Evolutionary conservation across 1,284 basidiomycete genomes (phyloP).

Genomic region (Anthracocystis setariae): DNA sequence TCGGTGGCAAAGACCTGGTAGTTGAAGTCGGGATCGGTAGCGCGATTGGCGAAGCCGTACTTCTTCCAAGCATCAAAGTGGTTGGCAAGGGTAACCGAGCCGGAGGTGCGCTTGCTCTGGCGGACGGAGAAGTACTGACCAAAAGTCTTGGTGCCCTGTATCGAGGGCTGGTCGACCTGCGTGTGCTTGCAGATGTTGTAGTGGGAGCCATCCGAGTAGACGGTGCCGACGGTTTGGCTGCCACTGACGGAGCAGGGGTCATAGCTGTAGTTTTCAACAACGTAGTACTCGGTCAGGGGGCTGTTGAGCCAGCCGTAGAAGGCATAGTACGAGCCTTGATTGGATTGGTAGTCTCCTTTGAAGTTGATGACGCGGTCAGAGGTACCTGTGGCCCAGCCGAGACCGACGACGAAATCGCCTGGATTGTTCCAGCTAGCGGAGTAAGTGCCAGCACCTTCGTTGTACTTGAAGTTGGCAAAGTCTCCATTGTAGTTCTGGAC

Average conservation of each 20-base stretch:
- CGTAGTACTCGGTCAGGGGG: constrained; percentile 42
- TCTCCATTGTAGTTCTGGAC: constrained; percentile 41
- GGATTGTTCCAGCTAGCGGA: constrained; percentile 33
- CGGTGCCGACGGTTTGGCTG: constrained; percentile 15
- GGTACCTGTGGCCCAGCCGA: constrained; percentile 25
- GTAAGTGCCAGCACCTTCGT: constrained; percentile 21
- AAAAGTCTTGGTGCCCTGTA: constrained; percentile 44
- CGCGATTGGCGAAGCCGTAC: constrained; percentile 33
- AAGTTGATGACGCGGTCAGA: constrained; percentile 28
- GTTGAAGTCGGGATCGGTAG: constrained; percentile 29
- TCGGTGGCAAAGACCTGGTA: constrained; percentile 48
- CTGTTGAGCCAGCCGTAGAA: constrained; percentile 42
- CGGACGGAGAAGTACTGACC: constrained; percentile 34
- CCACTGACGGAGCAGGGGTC: constrained; percentile 26
- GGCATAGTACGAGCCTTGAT: constrained; percentile 33
- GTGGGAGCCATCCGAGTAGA: constrained; percentile 28
- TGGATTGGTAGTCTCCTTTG: constrained; percentile 23
- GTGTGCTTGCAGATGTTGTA: constrained; percentile 47
- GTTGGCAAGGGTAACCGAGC: constrained; percentile 25
- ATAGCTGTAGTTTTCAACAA: constrained; percentile 40
- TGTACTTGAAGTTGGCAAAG: constrained; percentile 32
- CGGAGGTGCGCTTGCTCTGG: constrained; percentile 28
- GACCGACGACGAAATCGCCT: constrained; percentile 32
- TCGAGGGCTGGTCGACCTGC: constrained; percentile 40
- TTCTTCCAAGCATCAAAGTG: constrained; percentile 43